Percentiles rank a stretch among this genome's conserved stretches.
Conservation (phyloP, 106 monocot genomes). For the Phalaenopsis aphrodite region DNA sequence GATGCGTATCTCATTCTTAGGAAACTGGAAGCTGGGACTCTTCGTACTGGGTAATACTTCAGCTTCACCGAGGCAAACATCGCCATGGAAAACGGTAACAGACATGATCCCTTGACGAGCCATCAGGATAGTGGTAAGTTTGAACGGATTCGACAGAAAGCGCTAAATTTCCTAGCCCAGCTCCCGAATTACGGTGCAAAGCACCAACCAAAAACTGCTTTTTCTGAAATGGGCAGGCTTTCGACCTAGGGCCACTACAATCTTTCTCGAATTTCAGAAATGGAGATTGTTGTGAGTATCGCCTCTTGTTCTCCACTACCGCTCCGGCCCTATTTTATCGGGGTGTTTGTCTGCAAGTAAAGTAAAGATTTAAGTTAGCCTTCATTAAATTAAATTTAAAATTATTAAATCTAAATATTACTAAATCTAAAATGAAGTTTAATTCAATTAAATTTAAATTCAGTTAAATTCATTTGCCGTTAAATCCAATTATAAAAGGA, state of each 20-base stretch:
- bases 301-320: too few species aligned
- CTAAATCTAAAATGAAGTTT: too few species aligned
- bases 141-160: background rate
- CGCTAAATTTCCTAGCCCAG: background rate
- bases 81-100: conserved; percentile 36
- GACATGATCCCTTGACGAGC: conserved; percentile 12
- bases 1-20: conserved; percentile 51
- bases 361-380: too few species aligned
- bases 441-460: too few species aligned
- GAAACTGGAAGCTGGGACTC: conserved; percentile 16
- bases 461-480: too few species aligned
- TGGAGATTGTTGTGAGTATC: too few species aligned
- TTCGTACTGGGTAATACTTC: conserved; percentile 31
- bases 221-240: background rate
- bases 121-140: background rate
- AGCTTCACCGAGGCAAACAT: conserved; percentile 43
- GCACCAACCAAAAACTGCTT: background rate
- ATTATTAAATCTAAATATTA: too few species aligned
- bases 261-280: background rate
- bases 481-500: too few species aligned
- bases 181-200: background rate
- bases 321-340: too few species aligned
- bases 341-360: too few species aligned
- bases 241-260: background rate
- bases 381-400: too few species aligned